Percentiles rank a stretch among this genome's conserved stretches.
These are phyloP conservation scores for Racocetra persica DNA, from an alignment of 371 early-diverging fungal genomes.

Conservation along the genomic window DNA sequence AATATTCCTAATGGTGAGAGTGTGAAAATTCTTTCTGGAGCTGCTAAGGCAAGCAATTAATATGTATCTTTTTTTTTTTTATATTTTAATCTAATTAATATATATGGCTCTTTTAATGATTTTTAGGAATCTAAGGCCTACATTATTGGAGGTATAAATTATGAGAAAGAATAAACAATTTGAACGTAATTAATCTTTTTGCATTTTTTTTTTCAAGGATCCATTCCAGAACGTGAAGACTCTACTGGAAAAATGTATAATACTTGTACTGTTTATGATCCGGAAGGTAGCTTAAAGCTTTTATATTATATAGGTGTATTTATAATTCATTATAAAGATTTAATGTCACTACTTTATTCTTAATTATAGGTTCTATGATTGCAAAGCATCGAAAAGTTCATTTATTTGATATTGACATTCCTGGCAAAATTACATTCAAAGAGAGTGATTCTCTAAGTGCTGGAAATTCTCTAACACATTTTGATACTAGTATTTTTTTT, in stretches of 20 bases:
- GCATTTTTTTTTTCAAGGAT: constrained; percentile 68
- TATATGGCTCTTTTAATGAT: background rate
- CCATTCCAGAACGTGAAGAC: constrained; percentile 85
- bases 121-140: constrained; percentile 76
- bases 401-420: constrained; percentile 95
- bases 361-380: constrained; percentile 57
- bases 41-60: constrained; percentile 70
- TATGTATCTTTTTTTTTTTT: background rate
- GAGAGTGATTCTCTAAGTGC: constrained; percentile 87
- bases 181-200: background rate
- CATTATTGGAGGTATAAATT: constrained; percentile 68
- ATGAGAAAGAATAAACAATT: too few species aligned
- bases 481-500: constrained; percentile 69
- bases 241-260: constrained; percentile 77
- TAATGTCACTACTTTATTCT: background rate
- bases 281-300: constrained; percentile 61
- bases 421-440: constrained; percentile 89
- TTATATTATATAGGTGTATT: background rate
- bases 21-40: constrained; percentile 71
- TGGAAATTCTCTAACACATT: constrained; percentile 76
- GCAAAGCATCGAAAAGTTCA: constrained; percentile 84
- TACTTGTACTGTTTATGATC: constrained; percentile 89
- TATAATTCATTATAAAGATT: background rate
- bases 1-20: constrained; percentile 66
- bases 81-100: background rate